phyloP scores from a whole-genome alignment of 1,284 basidiomycete genomes.

The Pterula multifida region DNA sequence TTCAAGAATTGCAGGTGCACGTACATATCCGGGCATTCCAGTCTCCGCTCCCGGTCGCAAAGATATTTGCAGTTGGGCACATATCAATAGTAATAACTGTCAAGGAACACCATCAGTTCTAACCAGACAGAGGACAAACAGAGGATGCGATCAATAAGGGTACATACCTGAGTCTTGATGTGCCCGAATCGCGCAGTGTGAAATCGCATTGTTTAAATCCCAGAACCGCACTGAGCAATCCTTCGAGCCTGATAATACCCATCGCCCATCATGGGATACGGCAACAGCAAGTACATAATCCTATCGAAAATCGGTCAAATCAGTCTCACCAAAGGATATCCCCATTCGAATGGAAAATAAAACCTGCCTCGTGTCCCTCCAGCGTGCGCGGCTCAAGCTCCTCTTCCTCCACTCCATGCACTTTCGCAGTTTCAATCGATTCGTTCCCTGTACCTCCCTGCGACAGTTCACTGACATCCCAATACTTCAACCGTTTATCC shows the following conservation, averaged over 20 bases:
- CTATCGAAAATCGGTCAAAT: slow-evolving; percentile 17
- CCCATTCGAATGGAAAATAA: slow-evolving; percentile 4
- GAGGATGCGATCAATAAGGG: slow-evolving; percentile 3
- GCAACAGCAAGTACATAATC: slow-evolving; percentile 76
- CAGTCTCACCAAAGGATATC: too few relatives aligned
- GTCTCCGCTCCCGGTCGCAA: slow-evolving; percentile 85
- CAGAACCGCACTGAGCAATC: slow-evolving; percentile 86
- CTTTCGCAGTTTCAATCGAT: slow-evolving; percentile 13
- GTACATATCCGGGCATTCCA: slow-evolving; percentile 73
- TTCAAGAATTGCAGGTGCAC: slow-evolving; percentile 14
- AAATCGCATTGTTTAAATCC: slow-evolving; percentile 64
- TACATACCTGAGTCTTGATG: slow-evolving; percentile 74
- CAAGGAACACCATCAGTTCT: slow-evolving; percentile 9
- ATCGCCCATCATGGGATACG: slow-evolving; percentile 75
- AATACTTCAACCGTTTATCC: slow-evolving; percentile 81
- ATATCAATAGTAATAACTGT: slow-evolving; percentile 79
- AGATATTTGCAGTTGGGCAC: slow-evolving; percentile 57
- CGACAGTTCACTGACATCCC: slow-evolving; percentile 59
- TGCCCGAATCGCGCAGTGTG: slow-evolving; percentile 79
- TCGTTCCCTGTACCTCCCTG: slow-evolving; percentile 28
- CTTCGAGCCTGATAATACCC: slow-evolving; percentile 86
- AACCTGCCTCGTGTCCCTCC: slow-evolving; percentile 75
- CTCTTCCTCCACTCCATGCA: slow-evolving; percentile 18
- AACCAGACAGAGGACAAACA: slow-evolving; percentile 4
- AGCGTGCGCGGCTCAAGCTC: slow-evolving; percentile 45